These are phyloP conservation scores for Coprinopsis cinerea DNA, from an alignment of 768 basidiomycete species.

Conservation along the genomic window DNA sequence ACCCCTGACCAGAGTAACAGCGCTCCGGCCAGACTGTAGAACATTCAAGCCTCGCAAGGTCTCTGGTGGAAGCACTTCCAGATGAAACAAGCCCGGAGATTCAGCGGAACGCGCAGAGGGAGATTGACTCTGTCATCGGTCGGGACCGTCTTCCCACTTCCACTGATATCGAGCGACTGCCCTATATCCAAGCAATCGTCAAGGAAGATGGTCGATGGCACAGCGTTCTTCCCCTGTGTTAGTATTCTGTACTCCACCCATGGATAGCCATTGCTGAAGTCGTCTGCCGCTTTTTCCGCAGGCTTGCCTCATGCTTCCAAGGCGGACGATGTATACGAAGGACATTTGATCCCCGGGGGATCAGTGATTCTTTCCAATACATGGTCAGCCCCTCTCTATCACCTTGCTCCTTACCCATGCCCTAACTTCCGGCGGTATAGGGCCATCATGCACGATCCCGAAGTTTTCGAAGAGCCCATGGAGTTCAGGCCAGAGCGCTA, in stretches of 20 bases:
- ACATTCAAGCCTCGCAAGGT: neutral
- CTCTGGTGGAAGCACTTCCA: conserved; percentile 4
- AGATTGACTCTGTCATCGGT: conserved; percentile 21
- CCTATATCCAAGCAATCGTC: conserved; percentile 19
- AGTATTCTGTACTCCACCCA: too few species aligned
- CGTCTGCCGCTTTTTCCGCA: too few species aligned
- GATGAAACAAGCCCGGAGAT: conserved; percentile 13
- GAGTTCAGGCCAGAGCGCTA: conserved; percentile 28
- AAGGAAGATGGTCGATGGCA: conserved; percentile 18
- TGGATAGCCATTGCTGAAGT: too few species aligned
- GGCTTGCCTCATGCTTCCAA: too few species aligned
- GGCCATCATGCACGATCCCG: conserved; percentile 27
- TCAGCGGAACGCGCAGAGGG: conserved; percentile 16
- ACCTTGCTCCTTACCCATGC: neutral
- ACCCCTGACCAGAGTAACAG: too few species aligned
- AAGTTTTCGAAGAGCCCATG: conserved; percentile 26
- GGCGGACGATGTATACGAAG: too few species aligned
- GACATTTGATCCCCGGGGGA: too few species aligned
- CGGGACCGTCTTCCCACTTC: conserved; percentile 18
- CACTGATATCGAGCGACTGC: conserved; percentile 15
- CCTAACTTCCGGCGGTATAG: conserved; percentile 12
- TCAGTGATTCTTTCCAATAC: too few species aligned
- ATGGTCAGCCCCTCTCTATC: neutral
- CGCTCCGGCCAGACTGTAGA: too few species aligned
- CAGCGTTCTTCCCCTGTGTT: conserved; percentile 10